Evolutionary conservation across 108 stramenopile genomes (phyloP), one percentile per base, ranked within the genome.

Genomic region (Cyclotella baltica): DNA sequence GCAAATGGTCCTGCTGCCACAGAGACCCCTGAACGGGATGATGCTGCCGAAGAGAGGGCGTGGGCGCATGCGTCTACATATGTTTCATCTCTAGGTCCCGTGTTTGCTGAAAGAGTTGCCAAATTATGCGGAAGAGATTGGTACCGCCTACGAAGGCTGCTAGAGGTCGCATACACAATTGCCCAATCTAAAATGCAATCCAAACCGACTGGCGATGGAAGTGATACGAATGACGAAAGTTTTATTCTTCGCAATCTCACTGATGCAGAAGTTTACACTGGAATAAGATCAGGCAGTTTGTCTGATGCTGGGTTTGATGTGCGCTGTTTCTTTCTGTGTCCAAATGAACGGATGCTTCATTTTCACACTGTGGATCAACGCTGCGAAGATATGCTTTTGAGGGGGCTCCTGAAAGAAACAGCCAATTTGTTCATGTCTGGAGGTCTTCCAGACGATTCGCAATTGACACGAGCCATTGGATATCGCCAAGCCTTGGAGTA

Each of bases 401-500:
- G 74, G n/a, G 97, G 98, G 16, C 83, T 98, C 6, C 58, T 98
- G 34, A 72, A 77, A 33, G 98, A 99, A 74, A 93, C 91, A 8
- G 74, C 92, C 23, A 72, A 85, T 73, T 74, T 98, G n/a, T 73
- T 70, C 19, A 16, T 90, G 10, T 61, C 72, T 23, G 96, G 95
- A 25, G 35, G 61, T 30, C 71, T 99, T 23, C 87, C 87, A 34
- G 93, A 92, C 30, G 93, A 89, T 73, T 92, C 94, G 0, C 80
- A 88, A 38, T 75, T 87, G 13, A 84, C 89, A 18, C 83, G 91
- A 48, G 96, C 97, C 0, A 99, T 99, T 58, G 97, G 98, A 22
- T 99, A 99, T 82, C 93, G 98, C n/a, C 97, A 98, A 76, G 80
- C 91, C 13, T 78, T 98, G 73, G 92, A 91, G 15, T 99, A 98